phyloP scores from a whole-genome alignment of 1,284 basidiomycete species.

The Athelia psychrophila region DNA sequence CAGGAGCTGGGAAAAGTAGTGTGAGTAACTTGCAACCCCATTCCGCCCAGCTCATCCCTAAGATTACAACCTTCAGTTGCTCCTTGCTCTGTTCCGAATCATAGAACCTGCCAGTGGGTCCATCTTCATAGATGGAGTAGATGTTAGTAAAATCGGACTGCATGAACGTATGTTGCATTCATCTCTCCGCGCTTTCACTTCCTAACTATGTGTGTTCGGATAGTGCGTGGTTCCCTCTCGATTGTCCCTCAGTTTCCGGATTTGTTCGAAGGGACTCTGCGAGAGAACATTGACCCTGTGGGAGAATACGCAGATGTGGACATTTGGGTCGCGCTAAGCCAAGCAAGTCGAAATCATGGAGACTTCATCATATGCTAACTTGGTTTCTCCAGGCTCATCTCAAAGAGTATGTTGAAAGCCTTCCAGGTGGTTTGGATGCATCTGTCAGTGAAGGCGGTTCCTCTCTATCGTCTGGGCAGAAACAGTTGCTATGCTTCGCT shows the following conservation, averaged over 20 bases:
- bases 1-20: constrained; percentile 91
- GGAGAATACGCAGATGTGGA: constrained; percentile 70
- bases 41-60: too few relatives aligned
- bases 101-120: constrained; percentile 80
- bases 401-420: constrained; percentile 68
- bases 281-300: constrained; percentile 83
- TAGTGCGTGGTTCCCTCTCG: constrained; percentile 73
- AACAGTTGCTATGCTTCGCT: constrained; percentile 83
- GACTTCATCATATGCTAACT: not conserved
- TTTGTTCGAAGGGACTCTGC: constrained; percentile 83
- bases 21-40: constrained; percentile 41
- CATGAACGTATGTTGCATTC: constrained; percentile 58
- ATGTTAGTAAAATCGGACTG: constrained; percentile 82
- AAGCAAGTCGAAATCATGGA: constrained; percentile 38
- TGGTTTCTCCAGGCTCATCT: constrained; percentile 53
- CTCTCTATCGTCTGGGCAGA: constrained; percentile 83
- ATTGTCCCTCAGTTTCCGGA: constrained; percentile 89
- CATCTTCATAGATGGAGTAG: constrained; percentile 82
- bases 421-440: constrained; percentile 76
- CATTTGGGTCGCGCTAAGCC: constrained; percentile 81
- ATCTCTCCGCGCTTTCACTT: not conserved
- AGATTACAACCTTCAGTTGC: too few relatives aligned
- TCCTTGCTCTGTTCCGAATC: constrained; percentile 75
- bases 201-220: constrained; percentile 5
- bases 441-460: constrained; percentile 78